Conservation (phyloP, 2,329 filamentous ascomycete genomes). For the Neofusicoccum sp. region DNA sequence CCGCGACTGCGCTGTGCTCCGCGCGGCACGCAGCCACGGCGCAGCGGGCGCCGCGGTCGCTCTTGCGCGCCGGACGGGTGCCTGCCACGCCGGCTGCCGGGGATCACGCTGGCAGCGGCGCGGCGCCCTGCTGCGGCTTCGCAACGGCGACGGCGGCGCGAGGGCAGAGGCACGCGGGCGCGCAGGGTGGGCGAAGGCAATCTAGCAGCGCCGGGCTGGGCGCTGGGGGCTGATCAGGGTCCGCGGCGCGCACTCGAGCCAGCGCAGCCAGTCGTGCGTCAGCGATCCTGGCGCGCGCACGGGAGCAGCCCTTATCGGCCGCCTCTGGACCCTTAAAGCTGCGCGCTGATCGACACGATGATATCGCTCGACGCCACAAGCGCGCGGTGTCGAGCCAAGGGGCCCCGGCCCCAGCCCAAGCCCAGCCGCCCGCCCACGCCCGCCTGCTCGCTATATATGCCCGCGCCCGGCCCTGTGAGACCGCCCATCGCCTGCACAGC, state of each 20-base stretch:
- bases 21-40: conserved; percentile 7
- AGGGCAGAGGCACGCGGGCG: not conserved
- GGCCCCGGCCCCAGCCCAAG: not conserved
- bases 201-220: not conserved
- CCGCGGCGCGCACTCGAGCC: not conserved
- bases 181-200: no score
- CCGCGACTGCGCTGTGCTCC: not conserved
- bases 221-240: conserved; percentile 4
- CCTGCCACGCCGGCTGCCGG: not conserved
- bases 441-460: not conserved
- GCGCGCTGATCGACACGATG: conserved; percentile 3
- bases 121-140: not conserved
- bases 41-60: not conserved
- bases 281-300: not conserved
- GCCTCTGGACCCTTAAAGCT: not conserved
- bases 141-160: not conserved
- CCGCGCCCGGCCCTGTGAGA: not conserved
- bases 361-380: conserved; percentile 13
- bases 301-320: not conserved
- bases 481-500: not conserved
- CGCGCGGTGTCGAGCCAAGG: not conserved
- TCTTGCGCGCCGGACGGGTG: not conserved
- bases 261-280: not conserved
- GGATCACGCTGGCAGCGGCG: not conserved
- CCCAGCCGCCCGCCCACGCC: not conserved